Base-by-base conservation (phyloP, 495 filamentous ascomycete genomes). In the Penicillium coffeae region DNA sequence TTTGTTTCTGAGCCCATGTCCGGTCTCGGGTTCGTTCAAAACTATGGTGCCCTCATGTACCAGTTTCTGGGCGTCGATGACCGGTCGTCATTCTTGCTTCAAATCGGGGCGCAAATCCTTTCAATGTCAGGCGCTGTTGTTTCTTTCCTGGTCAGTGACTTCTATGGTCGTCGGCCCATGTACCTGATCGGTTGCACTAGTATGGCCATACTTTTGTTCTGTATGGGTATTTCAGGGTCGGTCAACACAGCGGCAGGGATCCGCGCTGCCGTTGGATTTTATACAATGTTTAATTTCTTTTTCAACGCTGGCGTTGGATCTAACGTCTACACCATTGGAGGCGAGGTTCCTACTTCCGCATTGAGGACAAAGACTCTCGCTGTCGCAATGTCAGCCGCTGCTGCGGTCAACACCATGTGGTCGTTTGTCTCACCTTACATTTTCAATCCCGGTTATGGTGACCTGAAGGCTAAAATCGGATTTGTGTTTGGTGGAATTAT, bases 401-500 rank as follows among this genome's bases (percentile, higher is more conserved):
- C 12, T 1, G 48, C 48, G 1, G 20, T 43, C 2, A 44, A 44
- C 35, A 44, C 40, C 0, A 50, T 49, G 47, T 49, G 47, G 47
- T 42, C 47, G 3, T 42, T 42, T 37, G 38, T 49, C 15, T 12
- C 38, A 1, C 47, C 47, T 0, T 49, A 82, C 55, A 81, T 83
- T 79, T 62, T 86, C n/a, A 86, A 85, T 60, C 77, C 80, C 0
- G 71, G 66, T 0, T 80, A 76, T 0, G 85, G 82, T 75, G 57
- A 82, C 51, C 85, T 81, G 74, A 66, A 72, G 16, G 82, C 78
- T 46, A 83, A 76, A 51, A 70, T 79, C 3, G 82, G 79, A 13
- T 85, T 86, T 58, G 82, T 86, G 64, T 87, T 77, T 75, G 77
- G 66, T 7, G 80, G 72, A 1, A 76, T 77, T 16, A 81, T 77